Percentiles rank a stretch among this genome's conserved stretches.
These are phyloP conservation scores for Solanum hybrid DNA, from an alignment of 305 asterid genomes.

Conservation along the genomic window DNA sequence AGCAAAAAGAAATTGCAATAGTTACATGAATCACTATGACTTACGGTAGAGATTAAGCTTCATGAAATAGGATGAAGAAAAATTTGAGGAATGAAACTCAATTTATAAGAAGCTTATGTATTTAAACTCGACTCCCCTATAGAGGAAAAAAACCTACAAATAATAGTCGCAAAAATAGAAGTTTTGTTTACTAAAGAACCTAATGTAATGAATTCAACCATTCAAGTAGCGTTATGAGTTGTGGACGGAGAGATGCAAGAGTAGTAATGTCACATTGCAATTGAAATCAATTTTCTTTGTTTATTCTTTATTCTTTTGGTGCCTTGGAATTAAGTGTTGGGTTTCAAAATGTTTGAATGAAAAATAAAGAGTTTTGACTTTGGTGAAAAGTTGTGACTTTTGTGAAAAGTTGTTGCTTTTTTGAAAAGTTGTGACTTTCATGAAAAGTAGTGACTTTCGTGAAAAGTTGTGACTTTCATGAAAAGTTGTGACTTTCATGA, in stretches of 20 bases:
- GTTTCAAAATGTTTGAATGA: neutral
- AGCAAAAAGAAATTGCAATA: too few species aligned
- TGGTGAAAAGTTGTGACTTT: too few species aligned
- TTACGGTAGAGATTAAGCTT: too few species aligned
- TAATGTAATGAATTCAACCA: neutral
- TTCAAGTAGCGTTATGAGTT: neutral
- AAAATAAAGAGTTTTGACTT: neutral
- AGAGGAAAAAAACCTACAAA: neutral
- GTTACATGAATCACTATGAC: too few species aligned
- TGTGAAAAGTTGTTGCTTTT: too few species aligned
- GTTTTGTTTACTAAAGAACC: neutral
- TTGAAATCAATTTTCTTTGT: neutral
- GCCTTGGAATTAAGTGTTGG: neutral
- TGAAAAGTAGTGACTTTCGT: too few species aligned
- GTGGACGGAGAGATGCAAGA: neutral
- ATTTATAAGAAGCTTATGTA: neutral
- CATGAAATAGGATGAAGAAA: too few species aligned
- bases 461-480: too few species aligned
- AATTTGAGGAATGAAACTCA: neutral
- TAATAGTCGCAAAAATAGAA: neutral
- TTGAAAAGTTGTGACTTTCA: too few species aligned
- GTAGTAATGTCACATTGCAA: neutral
- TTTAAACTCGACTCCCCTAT: neutral
- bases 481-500: too few species aligned
- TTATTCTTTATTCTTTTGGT: neutral